A percentile compares a stretch with the other conserved stretches of the same genome.
Evolutionary conservation across 108 stramenopile genomes (phyloP).

Genomic region (Cyclotella sp.): DNA sequence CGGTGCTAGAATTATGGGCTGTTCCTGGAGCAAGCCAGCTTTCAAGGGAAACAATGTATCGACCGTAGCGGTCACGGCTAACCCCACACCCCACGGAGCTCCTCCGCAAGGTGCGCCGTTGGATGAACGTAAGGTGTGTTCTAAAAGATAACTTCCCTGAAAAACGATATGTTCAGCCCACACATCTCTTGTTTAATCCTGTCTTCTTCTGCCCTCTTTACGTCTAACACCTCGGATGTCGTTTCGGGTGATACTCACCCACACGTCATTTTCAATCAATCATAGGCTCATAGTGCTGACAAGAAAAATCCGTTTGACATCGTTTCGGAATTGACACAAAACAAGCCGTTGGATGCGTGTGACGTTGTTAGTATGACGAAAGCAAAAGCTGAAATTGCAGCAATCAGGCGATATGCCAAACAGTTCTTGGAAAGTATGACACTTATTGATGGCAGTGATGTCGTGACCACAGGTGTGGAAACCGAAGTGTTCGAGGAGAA

Average conservation of each 20-base stretch:
- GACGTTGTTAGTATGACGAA: neutral
- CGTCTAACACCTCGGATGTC: no score
- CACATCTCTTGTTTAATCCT: no score
- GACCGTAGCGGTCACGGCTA: neutral
- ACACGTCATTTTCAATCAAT: neutral
- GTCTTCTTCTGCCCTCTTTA: no score
- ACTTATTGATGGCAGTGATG: conserved; percentile 1
- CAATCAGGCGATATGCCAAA: conserved; percentile 13
- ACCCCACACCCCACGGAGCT: neutral
- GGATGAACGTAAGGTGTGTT: no score
- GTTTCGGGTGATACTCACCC: no score
- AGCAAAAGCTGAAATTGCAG: conserved; percentile 22
- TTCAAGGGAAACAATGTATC: neutral
- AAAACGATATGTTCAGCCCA: no score
- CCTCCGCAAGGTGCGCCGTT: neutral
- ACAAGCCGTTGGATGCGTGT: conserved; percentile 20
- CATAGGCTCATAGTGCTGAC: neutral
- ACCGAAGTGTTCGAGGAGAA: conserved; percentile 1
- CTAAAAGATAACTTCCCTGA: no score
- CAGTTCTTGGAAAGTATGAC: conserved; percentile 7
- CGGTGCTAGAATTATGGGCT: neutral
- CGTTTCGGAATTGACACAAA: neutral
- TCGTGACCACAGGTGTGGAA: neutral
- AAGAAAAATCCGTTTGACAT: conserved; percentile 10
- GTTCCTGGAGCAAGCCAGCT: neutral